Evolutionary conservation across 371 early-diverging fungal species (phyloP), one percentile per base, ranked within the genome.

Genomic region (Lichtheimia corymbifera): DNA sequence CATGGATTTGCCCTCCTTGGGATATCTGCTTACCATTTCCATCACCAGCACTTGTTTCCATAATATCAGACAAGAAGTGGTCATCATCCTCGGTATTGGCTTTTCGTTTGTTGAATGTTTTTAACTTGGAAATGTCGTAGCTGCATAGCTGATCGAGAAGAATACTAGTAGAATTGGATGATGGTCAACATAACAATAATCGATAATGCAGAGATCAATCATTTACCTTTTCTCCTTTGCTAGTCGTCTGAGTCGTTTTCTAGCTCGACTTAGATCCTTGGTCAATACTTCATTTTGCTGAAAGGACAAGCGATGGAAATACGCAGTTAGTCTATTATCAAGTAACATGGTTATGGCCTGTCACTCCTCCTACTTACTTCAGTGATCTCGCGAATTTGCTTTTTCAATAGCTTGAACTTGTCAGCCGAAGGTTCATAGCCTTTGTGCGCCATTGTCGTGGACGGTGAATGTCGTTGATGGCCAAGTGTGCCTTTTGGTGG

Each of bases 211-310:
- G 35, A 35, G 35, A 35, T 35, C 35, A 9, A 9, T 11, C 35
- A 42, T 18, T 14, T 22, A 41, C 40, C 1, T 18, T 27, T 27
- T 27, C 59, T 87, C 85, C 25, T 75, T 73, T 15, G 80, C 73
- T 6, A 87, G 63, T 28, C 73, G 72, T 27, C 71, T 54, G 27
- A 83, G 67, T 17, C 81, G 76, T 56, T 76, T 70, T 24, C 75
- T 70, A 18, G 79, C 76, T 22, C 61, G 68, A 52, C 70, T 74
- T 14, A 86, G 64, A 15, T 79, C 72, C 40, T 71, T 58, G 24
- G 67, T 61, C 45, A 88, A 67, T 5, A 53, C 53, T 50, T 82
- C 83, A 57, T 88, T 84, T 61, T 74, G 73, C 85, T 79, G 45
- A 9, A 53, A 22, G 43, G 41, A 3, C 11, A 28, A 12, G 9